Conservation (phyloP, 2,329 filamentous ascomycete species). For the Arthrobotrys sphaeroides region DNA sequence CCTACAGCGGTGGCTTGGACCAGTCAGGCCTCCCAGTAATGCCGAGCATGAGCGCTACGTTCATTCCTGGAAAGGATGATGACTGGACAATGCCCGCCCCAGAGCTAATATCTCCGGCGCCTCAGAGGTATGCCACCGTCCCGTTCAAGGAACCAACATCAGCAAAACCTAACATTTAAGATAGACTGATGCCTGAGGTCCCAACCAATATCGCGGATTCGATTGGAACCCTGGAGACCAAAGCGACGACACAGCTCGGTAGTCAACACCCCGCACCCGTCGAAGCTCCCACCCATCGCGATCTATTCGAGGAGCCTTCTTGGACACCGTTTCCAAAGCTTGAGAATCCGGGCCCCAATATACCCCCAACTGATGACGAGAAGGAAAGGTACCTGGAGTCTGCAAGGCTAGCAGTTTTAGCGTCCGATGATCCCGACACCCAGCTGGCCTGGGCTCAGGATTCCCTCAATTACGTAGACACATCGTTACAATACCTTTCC, state of each 20-base stretch:
- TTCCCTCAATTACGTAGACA: constrained; percentile 86
- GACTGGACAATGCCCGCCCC: constrained; percentile 74
- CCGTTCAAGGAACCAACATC: neutral
- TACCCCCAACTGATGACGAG: constrained; percentile 92
- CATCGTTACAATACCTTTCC: constrained; percentile 78
- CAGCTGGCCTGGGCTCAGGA: constrained; percentile 97
- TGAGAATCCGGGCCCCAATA: constrained; percentile 79
- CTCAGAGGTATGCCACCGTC: constrained; percentile 69
- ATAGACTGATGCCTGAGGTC: constrained; percentile 91
- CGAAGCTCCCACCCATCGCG: constrained; percentile 47
- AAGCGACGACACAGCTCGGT: constrained; percentile 57
- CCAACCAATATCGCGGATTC: constrained; percentile 96
- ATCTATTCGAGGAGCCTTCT: constrained; percentile 69
- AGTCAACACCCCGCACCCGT: constrained; percentile 48
- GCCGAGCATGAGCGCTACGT: constrained; percentile 68
- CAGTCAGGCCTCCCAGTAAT: constrained; percentile 48
- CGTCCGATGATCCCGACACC: constrained; percentile 94
- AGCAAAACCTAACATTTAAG: constrained; percentile 40
- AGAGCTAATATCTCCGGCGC: constrained; percentile 74
- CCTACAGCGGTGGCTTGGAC: constrained; percentile 33
- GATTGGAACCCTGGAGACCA: constrained; percentile 50
- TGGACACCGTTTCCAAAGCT: constrained; percentile 94
- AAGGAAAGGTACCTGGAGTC: constrained; percentile 89
- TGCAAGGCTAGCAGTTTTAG: constrained; percentile 82
- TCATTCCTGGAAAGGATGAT: constrained; percentile 73